phyloP scores from a whole-genome alignment of 2,329 filamentous ascomycete species.

The Trichoderma gracile region DNA sequence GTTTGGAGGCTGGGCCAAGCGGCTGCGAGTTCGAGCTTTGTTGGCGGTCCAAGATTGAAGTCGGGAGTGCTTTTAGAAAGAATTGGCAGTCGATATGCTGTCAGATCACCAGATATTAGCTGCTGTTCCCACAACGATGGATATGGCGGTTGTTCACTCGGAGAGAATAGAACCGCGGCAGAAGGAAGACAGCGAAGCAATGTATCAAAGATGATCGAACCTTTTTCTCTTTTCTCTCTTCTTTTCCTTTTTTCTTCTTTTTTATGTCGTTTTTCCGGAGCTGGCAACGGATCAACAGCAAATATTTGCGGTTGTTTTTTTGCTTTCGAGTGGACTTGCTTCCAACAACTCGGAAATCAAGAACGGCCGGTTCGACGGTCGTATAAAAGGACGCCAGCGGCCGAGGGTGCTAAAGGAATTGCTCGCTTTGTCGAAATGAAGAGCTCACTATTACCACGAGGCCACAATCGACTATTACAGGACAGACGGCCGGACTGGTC shows the following conservation, averaged over 20 bases:
- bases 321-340: background rate
- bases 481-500: constrained; percentile 28
- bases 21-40: background rate
- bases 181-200: background rate
- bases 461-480: constrained; percentile 34
- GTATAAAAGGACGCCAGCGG: constrained; percentile 60
- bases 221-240: constrained; percentile 13
- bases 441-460: constrained; percentile 52
- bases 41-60: background rate
- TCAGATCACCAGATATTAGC: constrained; percentile 5
- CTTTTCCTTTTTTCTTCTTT: background rate
- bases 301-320: constrained; percentile 2
- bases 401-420: constrained; percentile 47
- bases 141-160: background rate
- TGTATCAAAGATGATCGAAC: constrained; percentile 10
- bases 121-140: background rate
- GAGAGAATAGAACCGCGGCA: background rate
- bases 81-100: background rate
- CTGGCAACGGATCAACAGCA: constrained; percentile 15
- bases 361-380: constrained; percentile 29
- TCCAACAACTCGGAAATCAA: constrained; percentile 10
- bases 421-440: constrained; percentile 39
- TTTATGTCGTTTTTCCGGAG: background rate
- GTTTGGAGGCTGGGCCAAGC: background rate
- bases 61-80: background rate